Conservation (phyloP, 2,329 filamentous ascomycete species). For the Xylaria digitata region DNA sequence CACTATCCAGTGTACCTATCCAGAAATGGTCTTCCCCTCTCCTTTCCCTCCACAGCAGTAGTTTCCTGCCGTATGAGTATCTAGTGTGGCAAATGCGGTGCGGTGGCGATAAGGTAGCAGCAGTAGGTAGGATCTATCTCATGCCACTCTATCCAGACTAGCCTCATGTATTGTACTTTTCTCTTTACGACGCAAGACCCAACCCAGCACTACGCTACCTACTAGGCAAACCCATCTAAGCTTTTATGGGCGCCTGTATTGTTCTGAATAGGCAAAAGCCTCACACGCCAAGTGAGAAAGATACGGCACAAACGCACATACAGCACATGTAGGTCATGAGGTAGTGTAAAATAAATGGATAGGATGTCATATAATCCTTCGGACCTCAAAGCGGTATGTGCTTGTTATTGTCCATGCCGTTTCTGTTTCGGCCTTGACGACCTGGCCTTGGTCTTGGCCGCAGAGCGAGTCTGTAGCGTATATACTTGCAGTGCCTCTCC, state of each 20-base stretch:
- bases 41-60: background rate
- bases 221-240: background rate
- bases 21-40: background rate
- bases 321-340: background rate
- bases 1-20: background rate
- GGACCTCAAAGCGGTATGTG: background rate
- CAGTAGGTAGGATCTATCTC: background rate
- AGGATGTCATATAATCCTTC: constrained; percentile 1
- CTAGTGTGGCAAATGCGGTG: background rate
- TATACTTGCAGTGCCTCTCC: background rate
- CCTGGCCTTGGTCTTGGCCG: background rate
- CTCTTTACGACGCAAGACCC: constrained; percentile 15
- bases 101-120: constrained; percentile 1
- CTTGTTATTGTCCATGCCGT: constrained; percentile 12
- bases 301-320: background rate
- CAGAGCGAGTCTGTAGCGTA: background rate
- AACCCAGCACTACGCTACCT: background rate
- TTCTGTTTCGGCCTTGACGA: constrained; percentile 15
- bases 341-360: background rate
- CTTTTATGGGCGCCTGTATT: background rate
- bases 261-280: background rate
- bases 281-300: background rate
- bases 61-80: too few species aligned
- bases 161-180: constrained; percentile 35
- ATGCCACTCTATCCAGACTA: constrained; percentile 10